A percentile compares a stretch with the other conserved stretches of the same genome.
These are phyloP conservation scores for Penicillium sp. DNA, from an alignment of 2,329 filamentous ascomycete genomes.

Conservation along the genomic window DNA sequence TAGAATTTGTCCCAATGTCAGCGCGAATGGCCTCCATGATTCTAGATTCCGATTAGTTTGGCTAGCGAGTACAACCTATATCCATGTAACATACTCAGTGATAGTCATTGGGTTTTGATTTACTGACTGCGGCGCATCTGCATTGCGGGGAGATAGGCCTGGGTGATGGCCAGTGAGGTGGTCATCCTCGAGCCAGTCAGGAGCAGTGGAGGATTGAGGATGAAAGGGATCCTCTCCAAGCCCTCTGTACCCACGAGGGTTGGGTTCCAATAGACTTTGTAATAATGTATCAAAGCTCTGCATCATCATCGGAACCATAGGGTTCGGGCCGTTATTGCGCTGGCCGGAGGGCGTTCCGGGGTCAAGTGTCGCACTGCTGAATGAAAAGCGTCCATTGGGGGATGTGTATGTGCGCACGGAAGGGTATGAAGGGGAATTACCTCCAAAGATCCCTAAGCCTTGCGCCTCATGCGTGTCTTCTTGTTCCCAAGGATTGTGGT, in stretches of 20 bases:
- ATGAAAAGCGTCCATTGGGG: constrained; percentile 46
- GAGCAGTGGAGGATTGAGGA: constrained; percentile 7
- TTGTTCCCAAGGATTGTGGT: constrained; percentile 51
- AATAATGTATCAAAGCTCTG: constrained; percentile 49
- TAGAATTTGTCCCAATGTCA: constrained; percentile 17
- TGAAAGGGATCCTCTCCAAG: constrained; percentile 9
- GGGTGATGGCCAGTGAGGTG: constrained; percentile 14
- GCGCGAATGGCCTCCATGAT: constrained; percentile 31
- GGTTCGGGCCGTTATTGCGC: constrained; percentile 14
- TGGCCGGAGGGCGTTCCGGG: constrained; percentile 19
- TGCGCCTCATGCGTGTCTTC: constrained; percentile 46
- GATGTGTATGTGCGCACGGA: constrained; percentile 45
- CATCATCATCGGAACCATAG: constrained; percentile 32
- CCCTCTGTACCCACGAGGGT: constrained; percentile 7
- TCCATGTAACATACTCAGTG: constrained; percentile 44
- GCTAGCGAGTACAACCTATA: neutral
- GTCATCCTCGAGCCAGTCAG: constrained; percentile 11
- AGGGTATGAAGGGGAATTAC: constrained; percentile 25
- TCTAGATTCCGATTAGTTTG: constrained; percentile 19
- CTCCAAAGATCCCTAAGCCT: constrained; percentile 1
- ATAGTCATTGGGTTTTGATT: constrained; percentile 50
- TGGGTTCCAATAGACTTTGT: constrained; percentile 42
- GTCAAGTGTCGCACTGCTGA: constrained; percentile 36
- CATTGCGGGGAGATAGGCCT: constrained; percentile 52
- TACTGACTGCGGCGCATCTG: constrained; percentile 50